A percentile compares a stretch with the other conserved stretches of the same genome.
phyloP scores from a whole-genome alignment of 2,329 filamentous ascomycete genomes.

The Botryotinia convoluta region DNA sequence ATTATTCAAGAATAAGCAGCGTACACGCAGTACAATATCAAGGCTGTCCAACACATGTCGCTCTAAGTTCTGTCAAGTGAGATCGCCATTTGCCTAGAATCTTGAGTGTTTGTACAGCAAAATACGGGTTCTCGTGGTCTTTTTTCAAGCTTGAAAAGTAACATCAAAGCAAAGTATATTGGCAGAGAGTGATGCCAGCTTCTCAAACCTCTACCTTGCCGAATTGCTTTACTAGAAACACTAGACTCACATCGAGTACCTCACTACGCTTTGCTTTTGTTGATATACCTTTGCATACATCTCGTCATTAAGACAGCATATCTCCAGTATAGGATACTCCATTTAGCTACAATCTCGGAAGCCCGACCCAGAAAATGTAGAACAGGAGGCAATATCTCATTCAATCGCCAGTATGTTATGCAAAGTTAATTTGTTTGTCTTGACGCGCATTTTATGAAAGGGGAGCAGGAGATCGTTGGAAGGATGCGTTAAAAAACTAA shows the following conservation, averaged over 20 bases:
- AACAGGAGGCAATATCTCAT: neutral
- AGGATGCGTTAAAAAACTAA: too few species aligned
- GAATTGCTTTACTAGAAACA: neutral
- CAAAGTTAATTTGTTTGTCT: neutral
- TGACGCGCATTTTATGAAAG: neutral
- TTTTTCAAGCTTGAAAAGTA: neutral
- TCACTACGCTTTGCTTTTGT: neutral
- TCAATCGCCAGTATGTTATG: neutral
- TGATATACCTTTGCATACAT: neutral
- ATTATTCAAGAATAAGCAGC: conserved; percentile 14
- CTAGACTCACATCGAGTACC: neutral
- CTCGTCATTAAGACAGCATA: neutral
- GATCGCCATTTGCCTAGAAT: neutral
- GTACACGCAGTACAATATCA: conserved; percentile 14
- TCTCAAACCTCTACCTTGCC: neutral
- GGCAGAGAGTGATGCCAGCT: neutral
- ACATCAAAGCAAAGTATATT: neutral
- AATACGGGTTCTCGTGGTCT: neutral
- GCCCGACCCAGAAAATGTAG: neutral
- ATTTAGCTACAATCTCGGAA: neutral
- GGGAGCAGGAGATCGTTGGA: neutral
- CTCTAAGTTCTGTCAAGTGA: conserved; percentile 5
- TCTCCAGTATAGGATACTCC: neutral
- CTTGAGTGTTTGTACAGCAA: neutral
- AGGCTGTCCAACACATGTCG: conserved; percentile 1